Evolutionary conservation across 106 monocot species (phyloP).

Genomic region (Dioscorea dumetorum): DNA sequence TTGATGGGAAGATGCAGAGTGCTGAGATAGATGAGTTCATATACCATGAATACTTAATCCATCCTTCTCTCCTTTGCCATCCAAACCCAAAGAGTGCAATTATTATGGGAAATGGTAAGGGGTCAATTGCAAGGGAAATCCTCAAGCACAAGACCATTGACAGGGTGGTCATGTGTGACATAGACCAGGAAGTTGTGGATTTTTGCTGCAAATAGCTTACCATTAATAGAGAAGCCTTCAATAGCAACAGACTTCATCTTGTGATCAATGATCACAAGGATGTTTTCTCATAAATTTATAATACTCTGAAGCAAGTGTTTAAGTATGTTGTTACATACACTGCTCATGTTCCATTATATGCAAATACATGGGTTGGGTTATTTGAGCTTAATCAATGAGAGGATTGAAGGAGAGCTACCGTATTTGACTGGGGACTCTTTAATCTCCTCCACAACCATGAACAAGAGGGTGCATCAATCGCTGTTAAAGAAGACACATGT

Average conservation of each 20-base stretch:
- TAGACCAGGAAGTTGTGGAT: slow-evolving; percentile 82
- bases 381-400: no score
- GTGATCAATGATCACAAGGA: slow-evolving; percentile 83
- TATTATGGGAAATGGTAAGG: no score
- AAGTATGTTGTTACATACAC: slow-evolving; percentile 69
- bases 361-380: slow-evolving; percentile 86
- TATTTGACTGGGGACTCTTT: no score
- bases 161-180: slow-evolving; percentile 92
- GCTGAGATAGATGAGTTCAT: slow-evolving; percentile 76
- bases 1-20: slow-evolving; percentile 83
- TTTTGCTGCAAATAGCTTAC: slow-evolving; percentile 58
- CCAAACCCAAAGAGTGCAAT: no score
- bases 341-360: slow-evolving; percentile 76
- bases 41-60: slow-evolving; percentile 73
- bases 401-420: no score
- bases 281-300: slow-evolving; percentile 74
- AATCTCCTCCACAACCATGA: no score
- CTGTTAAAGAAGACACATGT: no score
- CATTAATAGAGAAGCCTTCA: slow-evolving; percentile 46
- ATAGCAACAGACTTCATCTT: slow-evolving; percentile 49
- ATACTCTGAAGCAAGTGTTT: slow-evolving; percentile 74
- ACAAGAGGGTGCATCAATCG: no score
- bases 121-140: no score
- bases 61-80: no score
- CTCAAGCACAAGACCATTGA: no score